A percentile compares a stretch with the other conserved stretches of the same genome.
Evolutionary conservation across 345 rosid genomes (phyloP).

Genomic region (Eucalyptus pumila): DNA sequence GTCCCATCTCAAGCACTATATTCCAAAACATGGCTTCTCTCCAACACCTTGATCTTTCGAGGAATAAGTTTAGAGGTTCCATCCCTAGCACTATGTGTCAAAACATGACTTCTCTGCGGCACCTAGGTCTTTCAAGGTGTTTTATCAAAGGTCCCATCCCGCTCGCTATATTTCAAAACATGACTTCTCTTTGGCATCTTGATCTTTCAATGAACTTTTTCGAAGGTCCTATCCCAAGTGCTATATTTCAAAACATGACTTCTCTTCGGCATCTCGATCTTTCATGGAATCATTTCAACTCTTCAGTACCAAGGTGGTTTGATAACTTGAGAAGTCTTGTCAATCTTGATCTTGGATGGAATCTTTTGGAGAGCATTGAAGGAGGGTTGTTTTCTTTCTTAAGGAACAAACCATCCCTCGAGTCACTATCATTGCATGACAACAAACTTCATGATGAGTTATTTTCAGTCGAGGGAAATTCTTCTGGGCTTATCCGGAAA

Average conservation of each 20-base stretch:
- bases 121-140: no score
- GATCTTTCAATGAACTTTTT: no score
- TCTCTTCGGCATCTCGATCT: rapidly evolving
- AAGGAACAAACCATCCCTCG: not conserved
- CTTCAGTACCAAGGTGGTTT: not conserved
- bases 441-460: not conserved
- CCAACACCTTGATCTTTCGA: no score
- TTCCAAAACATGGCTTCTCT: no score
- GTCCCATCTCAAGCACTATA: no score
- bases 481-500: not conserved
- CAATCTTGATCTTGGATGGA: rapidly evolving
- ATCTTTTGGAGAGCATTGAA: not conserved
- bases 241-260: no score
- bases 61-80: no score
- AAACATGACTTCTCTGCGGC: no score
- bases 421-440: rapidly evolving
- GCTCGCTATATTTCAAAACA: no score
- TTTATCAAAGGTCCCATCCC: no score
- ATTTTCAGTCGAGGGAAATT: not conserved
- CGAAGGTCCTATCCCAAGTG: rapidly evolving
- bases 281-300: rapidly evolving
- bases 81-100: no score
- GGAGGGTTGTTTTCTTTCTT: not conserved
- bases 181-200: no score
- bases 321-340: not conserved